phyloP scores from a whole-genome alignment of 805 yeast species.

The Lipomyces kockii region DNA sequence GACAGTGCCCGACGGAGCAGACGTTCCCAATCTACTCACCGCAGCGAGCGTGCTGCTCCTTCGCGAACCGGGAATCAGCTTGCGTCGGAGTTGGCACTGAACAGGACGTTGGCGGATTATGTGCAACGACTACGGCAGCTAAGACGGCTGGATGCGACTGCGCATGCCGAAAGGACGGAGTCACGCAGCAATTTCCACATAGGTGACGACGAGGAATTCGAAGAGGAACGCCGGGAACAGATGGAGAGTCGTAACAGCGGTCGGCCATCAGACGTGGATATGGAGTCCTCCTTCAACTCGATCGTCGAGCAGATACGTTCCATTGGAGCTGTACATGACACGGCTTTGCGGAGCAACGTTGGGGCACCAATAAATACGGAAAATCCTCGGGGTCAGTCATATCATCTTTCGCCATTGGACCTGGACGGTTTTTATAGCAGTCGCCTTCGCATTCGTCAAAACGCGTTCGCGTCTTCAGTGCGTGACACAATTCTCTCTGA shows the following conservation, averaged over 20 bases:
- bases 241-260: neutral
- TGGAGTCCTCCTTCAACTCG: conserved; percentile 14
- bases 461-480: conserved; percentile 17
- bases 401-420: conserved; percentile 28
- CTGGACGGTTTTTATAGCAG: conserved; percentile 32
- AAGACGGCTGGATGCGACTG: conserved; percentile 40
- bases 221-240: neutral
- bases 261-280: neutral
- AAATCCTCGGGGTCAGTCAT: conserved; percentile 3
- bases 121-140: conserved; percentile 38
- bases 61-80: neutral
- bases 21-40: conserved; percentile 1
- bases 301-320: conserved; percentile 28
- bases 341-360: conserved; percentile 7
- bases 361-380: neutral
- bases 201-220: conserved; percentile 11
- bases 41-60: neutral
- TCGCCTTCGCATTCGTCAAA: conserved; percentile 24
- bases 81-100: conserved; percentile 24
- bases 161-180: conserved; percentile 41
- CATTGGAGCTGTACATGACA: conserved; percentile 26
- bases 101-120: conserved; percentile 25
- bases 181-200: neutral
- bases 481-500: neutral
- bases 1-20: conserved; percentile 10